phyloP scores from a whole-genome alignment of 306 rosid species.

The Cucurbita pepo region DNA sequence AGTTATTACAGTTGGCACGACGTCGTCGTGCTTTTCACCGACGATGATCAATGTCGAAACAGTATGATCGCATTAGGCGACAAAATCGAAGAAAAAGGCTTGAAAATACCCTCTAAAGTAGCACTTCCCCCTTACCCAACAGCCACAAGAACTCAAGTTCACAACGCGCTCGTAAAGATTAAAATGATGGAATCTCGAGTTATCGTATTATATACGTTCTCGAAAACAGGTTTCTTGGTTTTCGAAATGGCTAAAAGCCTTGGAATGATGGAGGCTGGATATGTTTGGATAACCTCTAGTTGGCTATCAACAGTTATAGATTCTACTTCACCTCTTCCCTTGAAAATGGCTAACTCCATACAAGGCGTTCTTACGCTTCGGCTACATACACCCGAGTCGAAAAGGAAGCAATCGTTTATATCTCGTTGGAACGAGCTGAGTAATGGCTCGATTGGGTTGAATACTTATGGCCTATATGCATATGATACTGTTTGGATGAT shows the following conservation, averaged over 20 bases:
- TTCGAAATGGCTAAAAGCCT: slow-evolving; percentile 28
- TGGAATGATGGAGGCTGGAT: slow-evolving; percentile 31
- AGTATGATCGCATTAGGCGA: slow-evolving; percentile 26
- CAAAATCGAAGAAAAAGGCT: slow-evolving; percentile 20
- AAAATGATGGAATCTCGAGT: slow-evolving; percentile 27
- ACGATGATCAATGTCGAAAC: slow-evolving; percentile 35
- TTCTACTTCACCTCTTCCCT: slow-evolving; percentile 22
- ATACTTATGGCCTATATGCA: slow-evolving; percentile 36
- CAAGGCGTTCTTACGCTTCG: slow-evolving; percentile 40
- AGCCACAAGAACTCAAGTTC: slow-evolving; percentile 15
- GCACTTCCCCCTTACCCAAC: slow-evolving; percentile 32
- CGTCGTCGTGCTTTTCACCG: slow-evolving; percentile 23
- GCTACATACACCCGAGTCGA: slow-evolving; percentile 26
- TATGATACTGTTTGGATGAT: slow-evolving; percentile 43
- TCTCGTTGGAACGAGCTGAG: slow-evolving; percentile 31
- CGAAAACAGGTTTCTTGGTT: slow-evolving; percentile 24
- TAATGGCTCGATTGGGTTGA: slow-evolving; percentile 37
- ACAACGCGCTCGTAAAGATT: slow-evolving; percentile 11
- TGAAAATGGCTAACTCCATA: slow-evolving; percentile 15
- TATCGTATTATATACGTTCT: slow-evolving; percentile 23
- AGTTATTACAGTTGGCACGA: slow-evolving; percentile 25
- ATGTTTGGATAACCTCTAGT: slow-evolving; percentile 38
- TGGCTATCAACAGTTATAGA: slow-evolving; percentile 39
- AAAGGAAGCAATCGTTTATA: slow-evolving; percentile 16
- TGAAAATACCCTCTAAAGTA: slow-evolving; percentile 29